Base-by-base conservation (phyloP, 257 asterid genomes). In the Linderniella brevidens region DNA sequence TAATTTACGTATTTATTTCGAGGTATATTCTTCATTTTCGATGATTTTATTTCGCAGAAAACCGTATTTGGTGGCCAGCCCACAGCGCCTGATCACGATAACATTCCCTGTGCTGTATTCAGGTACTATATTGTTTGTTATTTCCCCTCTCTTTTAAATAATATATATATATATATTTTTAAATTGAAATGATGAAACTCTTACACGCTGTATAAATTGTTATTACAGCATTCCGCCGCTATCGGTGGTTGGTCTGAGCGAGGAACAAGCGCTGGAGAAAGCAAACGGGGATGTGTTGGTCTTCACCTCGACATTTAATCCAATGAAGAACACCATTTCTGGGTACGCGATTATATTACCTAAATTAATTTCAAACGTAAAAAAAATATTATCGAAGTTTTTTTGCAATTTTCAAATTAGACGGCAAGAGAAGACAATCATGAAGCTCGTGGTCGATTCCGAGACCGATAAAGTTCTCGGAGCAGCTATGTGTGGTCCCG, bases 401-500 rank as follows among this genome's bases (percentile, higher is more conserved):
- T 39, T 39, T 10, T 39, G 13, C 9, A 9, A 10, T 39, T 40
- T 47, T 19, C 59, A 46, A 25, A 44, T 41, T 61, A 88, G 98
- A 48, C 98, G 98, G 44, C 88, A 77, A 70, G 98, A 88, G 64
- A 88, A 84, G 55, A 58, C 90, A 18, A 46, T 80, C 48, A 88
- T 88, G 98, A 88, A 88, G 68, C 96, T 88, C 55, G 52, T 84
- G 25, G 98, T 88, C 17, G 95, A 88, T 47, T 77, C 79, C 46
- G 78, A 76, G 73, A 84, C 83, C 0, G 98, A 88, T 67, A 88
- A 81, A 69, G 98, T 88, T 64, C 64, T 88, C 35, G 98, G 98
- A 57, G 98, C 96, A 53, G 73, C 98, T 64, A 84, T 88, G 96
- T 84, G 94, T 55, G 98, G 98, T 58, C 96, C 96, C 7, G 98